Base-by-base conservation (phyloP, 306 rosid species). In the Medicago lupulina region DNA sequence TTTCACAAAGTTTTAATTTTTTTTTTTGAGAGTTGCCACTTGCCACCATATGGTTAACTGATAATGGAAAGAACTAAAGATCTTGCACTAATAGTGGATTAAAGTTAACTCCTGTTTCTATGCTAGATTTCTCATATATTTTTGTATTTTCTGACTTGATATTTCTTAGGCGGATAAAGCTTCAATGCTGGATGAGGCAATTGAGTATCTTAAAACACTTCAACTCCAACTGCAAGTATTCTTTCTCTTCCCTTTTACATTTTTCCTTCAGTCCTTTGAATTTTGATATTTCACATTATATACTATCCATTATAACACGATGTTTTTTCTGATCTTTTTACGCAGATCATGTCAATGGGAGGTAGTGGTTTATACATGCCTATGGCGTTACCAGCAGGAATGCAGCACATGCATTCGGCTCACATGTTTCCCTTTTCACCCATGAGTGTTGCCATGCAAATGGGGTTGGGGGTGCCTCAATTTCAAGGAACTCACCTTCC, bases 261-360 rank as follows among this genome's bases (percentile, higher is more conserved):
- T 67, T 34, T 13, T 5, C 44, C n/a, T 41, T 67, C 50, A 13
- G 59, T 54, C 44, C 71, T 69, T 39, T 17, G 44, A 38, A 50
- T 65, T 73, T 67, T n/a, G 31, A 10, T 17, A 51, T 74, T 73
- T 23, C 36, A 23, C 64, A 23, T 23, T 12, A 11, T 57, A 57
- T 57, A 0, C 1, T 50, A 58, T 44, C 55, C 43, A 28, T 53
- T 55, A 18, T 63, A 78, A 39, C n/a, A 16, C 63, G 60, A 63
- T 41, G 39, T 61, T 68, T 59, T 85, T 79, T 85, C 46, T 7
- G 61, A 77, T 79, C n/a, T 55, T 62, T 69, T 71, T 8, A 40
- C 60, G 74, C 89, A 93, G 98, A 80, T 89, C 17, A 93, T 93
- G 98, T 91, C 98, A 13, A 91, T 93, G 97, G 97, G 97, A 84